A percentile compares a stretch with the other conserved stretches of the same genome.
Conservation (phyloP, 163 green algal genomes). For the Chlamydomonas reinhardtii region DNA sequence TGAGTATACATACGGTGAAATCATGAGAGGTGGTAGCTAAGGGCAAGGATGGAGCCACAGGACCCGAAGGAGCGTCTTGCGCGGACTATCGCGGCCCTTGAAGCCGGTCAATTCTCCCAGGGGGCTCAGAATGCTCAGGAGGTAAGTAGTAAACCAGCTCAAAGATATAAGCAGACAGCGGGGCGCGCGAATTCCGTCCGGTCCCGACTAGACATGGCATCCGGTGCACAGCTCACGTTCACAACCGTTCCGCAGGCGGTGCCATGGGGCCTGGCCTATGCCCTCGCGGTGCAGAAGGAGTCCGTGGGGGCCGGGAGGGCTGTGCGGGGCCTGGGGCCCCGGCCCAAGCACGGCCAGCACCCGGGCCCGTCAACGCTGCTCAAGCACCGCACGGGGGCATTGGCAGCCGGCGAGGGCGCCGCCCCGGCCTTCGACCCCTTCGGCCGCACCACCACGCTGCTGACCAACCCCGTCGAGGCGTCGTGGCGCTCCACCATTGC, state of each 20-base stretch:
- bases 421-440: conserved; percentile 48
- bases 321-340: conserved; percentile 6
- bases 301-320: background rate
- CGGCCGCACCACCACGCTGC: conserved; percentile 35
- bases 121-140: background rate
- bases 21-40: too few relatives aligned
- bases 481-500: conserved; percentile 52
- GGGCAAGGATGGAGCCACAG: background rate
- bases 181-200: too few relatives aligned
- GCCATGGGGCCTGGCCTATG: conserved; percentile 54
- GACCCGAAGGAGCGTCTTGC: conserved; percentile 40
- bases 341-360: conserved; percentile 42
- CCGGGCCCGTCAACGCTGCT: conserved; percentile 15
- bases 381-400: background rate
- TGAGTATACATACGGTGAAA: too few relatives aligned
- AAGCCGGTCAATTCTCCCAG: background rate
- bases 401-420: background rate
- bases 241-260: conserved; percentile 11
- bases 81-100: conserved; percentile 26
- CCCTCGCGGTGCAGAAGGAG: conserved; percentile 50
- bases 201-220: too few relatives aligned
- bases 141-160: conserved; percentile 14
- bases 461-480: conserved; percentile 46
- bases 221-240: too few relatives aligned
- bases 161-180: too few relatives aligned